Evolutionary conservation across 306 rosid genomes (phyloP), one percentile per base, ranked within the genome.

Genomic region (Herpetospermum pedunculosum): DNA sequence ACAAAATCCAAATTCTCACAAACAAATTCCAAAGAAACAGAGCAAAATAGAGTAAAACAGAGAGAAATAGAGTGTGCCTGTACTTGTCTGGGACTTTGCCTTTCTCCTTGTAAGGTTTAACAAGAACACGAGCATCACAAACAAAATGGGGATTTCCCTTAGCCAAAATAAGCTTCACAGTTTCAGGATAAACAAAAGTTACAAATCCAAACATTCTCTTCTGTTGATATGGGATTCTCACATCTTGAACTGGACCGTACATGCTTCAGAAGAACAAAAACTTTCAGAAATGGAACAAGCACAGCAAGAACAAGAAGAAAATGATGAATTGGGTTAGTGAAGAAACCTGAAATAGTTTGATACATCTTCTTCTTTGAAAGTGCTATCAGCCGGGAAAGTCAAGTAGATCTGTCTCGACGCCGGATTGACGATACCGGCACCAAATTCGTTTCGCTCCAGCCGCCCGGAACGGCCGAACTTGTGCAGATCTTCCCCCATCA

Each of bases 91-190:
- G 97, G 15, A 88, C 92, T 85, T 94, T 94, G 78, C 99, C 99
- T 73, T 94, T 94, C 87, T 94, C 99, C 88, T 94, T 94, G 85
- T 94, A 94, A 82, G 99, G 99, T 85, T 94, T 94, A 29, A 94
- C 99, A 21, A 94, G 96, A 59, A 94, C 99, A 54, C 99, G 64
- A 28, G 99, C 97, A 89, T 94, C 99, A 82, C 99, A 91, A 18
- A 94, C 97, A 53, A 94, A 94, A 85, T 94, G 97, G 53, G 99
- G 99, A 77, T 94, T 94, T 67, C 99, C 99, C 72, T 94, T 94
- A 1, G 97, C 92, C 71, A 94, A 79, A 57, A 91, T 91, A 29
- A 88, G 90, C 88, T 94, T 94, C 87, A 94, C 97, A 0, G 99
- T 94, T 73, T 91, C 99, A 0, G 99, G 89, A 46, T 85, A 94